Percentiles rank a stretch among this genome's conserved stretches.
Conservation (phyloP, 352 stramenopile species). For the Phytopythium sindhum region DNA sequence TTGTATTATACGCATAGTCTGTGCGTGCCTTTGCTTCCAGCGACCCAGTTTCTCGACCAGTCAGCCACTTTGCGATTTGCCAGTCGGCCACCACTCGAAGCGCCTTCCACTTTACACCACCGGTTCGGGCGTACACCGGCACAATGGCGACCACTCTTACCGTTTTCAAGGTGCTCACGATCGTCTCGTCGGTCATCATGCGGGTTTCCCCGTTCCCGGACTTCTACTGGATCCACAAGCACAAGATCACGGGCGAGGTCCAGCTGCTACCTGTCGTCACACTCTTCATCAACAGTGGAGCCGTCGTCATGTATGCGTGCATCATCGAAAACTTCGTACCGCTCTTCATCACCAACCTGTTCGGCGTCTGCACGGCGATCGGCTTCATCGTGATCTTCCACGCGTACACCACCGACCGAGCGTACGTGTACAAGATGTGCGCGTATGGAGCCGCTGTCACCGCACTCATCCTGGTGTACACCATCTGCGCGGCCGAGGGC, state of each 20-base stretch:
- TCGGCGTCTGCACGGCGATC: conserved; percentile 9
- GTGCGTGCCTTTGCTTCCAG: background rate
- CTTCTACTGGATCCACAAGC: conserved; percentile 14
- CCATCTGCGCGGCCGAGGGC: conserved; percentile 6
- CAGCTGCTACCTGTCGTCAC: conserved; percentile 9
- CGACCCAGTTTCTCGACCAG: background rate
- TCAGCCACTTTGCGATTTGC: background rate
- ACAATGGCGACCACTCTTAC: conserved; percentile 1
- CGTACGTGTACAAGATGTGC: conserved; percentile 8
- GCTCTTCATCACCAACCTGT: conserved; percentile 10
- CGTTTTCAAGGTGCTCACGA: conserved; percentile 20
- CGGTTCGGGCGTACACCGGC: no score
- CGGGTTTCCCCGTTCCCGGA: conserved; percentile 24
- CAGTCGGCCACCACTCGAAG: background rate
- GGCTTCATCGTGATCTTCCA: conserved; percentile 13
- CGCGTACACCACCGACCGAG: conserved; percentile 14
- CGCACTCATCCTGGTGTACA: conserved; percentile 8
- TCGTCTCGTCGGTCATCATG: conserved; percentile 25
- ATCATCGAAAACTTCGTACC: conserved; percentile 14
- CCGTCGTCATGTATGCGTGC: conserved; percentile 13
- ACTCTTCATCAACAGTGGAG: conserved; percentile 8
- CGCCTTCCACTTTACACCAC: background rate
- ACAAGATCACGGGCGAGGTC: conserved; percentile 12
- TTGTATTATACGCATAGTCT: background rate
- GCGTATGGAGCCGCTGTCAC: conserved; percentile 5